Base-by-base conservation (phyloP, 805 yeast genomes). In the Yarrowia sp. region DNA sequence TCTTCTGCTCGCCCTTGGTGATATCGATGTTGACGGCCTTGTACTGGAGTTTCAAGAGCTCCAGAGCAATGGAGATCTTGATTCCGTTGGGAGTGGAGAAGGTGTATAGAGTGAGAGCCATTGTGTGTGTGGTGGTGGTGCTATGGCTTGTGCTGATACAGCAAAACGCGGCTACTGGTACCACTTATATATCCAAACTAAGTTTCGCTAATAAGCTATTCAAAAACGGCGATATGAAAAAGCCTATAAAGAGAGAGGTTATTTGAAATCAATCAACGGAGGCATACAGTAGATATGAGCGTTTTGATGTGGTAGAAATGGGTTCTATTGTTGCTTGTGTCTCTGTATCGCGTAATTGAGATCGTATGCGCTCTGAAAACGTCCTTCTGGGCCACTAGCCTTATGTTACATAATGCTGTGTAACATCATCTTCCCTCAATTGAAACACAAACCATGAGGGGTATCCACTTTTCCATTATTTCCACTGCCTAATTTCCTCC, bases 1-100 rank as follows among this genome's bases (percentile, higher is more conserved):
- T 81, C 71, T 86, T 85, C 66, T 84, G 86, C 44, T 74, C 83
- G 45, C 75, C 74, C 28, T 73, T 76, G 0, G 65, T 2, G 45
- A 86, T 71, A 67, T 83, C 82, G 63, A 86, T 71, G 4, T 68
- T 67, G 53, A 80, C 70, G 65, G 72, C 70, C 67, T 77, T 74
- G 70, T 78, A 76, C 18, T 71, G 69, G 32, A 76, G 57, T 8
- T 71, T 69, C 31, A 79, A 68, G 41, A 78, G 67, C 64, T 76
- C 74, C 32, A 80, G 67, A 57, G 73, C 75, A 32, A 74, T 68
- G 32, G 81, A 72, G 64, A 76, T 68, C 68, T 80, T 80, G 66
- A 73, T 70, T 18, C 82, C 82, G 68, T 79, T 80, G 22, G 82
- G 80, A 8, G 82, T 78, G 15, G 73, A 75, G 4, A 71, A 64